Base-by-base conservation (phyloP, 139 green algal species). In the Coccomyxa sp. region DNA sequence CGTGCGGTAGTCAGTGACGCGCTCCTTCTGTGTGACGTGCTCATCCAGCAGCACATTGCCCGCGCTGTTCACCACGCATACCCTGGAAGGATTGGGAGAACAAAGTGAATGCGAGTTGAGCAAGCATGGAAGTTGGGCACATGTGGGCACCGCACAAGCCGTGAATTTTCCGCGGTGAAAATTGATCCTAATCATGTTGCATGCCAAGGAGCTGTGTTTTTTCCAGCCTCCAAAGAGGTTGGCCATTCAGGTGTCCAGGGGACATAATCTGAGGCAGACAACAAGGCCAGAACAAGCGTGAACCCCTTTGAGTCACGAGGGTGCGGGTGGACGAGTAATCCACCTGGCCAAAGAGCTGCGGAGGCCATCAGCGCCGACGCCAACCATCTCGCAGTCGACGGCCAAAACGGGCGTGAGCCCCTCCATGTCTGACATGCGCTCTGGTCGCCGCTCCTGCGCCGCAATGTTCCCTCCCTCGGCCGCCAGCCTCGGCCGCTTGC, bases 371-470 rank as follows among this genome's bases (percentile, higher is more conserved):
- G 86, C 86, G 0, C 95, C 96, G 23, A 96, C 90, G 0, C 96
- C 96, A 68, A 99, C 96, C 95, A 99, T 98, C 89, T 99, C 96
- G 89, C 96, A 99, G 82, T 99, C 96, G 21, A 99, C 79, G 0
- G 96, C 95, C 31, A 99, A 25, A 0, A 97, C 85, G 13, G 82
- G 60, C 4, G 88, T 80, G 32, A 31, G 59, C 60, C 32, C 76
- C 23, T 58, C 13, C 51, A 13, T 31, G 11, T n/a, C 11, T 3
- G 38, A 27, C 45, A 71, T 21, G 25, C 9, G 13, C 57, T 76
- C 71, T 3, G 81, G 81, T 10, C 71, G 68, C 67, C 27, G 58
- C 15, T 17, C 74, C 74, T 51, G 38, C 38, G 38, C 38, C 38
- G 38, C 38, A 7, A 7, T 7, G 38, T 51, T 51, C 38, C 38